Evolutionary conservation across 805 yeast species (phyloP).

Genomic region (Nakazawaea ishiwadae): DNA sequence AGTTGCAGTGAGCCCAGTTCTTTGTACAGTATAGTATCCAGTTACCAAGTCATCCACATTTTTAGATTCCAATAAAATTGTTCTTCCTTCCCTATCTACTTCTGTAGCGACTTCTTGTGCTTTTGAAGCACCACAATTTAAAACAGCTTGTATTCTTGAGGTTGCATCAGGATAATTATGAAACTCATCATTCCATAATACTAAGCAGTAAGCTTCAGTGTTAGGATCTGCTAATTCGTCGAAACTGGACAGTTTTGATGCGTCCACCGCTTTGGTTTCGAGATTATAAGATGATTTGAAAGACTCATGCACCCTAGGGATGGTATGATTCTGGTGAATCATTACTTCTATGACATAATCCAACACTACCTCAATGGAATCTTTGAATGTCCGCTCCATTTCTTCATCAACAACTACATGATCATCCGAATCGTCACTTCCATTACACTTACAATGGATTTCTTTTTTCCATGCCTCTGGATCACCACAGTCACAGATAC

Average conservation of each 20-base stretch:
- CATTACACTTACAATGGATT: constrained; percentile 45
- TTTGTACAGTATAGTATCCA: constrained; percentile 35
- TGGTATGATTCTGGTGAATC: constrained; percentile 31
- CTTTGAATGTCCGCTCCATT: constrained; percentile 19
- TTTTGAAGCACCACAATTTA: constrained; percentile 4
- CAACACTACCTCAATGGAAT: constrained; percentile 30
- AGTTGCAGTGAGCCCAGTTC: constrained; percentile 51
- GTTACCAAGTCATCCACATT: constrained; percentile 23
- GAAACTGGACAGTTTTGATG: constrained; percentile 3
- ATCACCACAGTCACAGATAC: constrained; percentile 76
- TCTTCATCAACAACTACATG: not conserved
- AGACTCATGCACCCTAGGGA: constrained; percentile 31
- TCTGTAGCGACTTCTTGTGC: constrained; percentile 35
- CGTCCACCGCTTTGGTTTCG: not conserved
- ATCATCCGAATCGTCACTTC: constrained; percentile 6
- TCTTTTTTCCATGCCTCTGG: constrained; percentile 52
- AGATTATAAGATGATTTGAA: constrained; percentile 10
- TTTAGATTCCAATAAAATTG: constrained; percentile 33
- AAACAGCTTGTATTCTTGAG: constrained; percentile 10
- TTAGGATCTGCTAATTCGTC: constrained; percentile 27
- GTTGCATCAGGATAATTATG: constrained; percentile 40
- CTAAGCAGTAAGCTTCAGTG: constrained; percentile 36
- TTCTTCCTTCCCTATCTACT: constrained; percentile 49
- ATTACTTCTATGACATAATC: constrained; percentile 41
- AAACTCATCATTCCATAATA: constrained; percentile 77